Evolutionary conservation across 1,284 basidiomycete genomes (phyloP).

Genomic region (Stygiomarasmius scandens): DNA sequence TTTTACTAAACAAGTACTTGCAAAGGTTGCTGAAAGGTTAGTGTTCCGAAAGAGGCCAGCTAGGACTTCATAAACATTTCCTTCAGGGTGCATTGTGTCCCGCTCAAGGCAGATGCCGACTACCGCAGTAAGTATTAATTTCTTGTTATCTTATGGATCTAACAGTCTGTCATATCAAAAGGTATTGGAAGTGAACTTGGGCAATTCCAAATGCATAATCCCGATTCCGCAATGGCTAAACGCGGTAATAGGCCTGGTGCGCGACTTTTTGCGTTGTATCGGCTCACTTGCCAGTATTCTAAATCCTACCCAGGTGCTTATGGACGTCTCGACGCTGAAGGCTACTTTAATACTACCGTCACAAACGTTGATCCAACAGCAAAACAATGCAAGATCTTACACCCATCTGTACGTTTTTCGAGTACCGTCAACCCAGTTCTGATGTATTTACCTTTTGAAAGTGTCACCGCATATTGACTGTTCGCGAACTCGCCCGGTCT

Average conservation of each 20-base stretch:
- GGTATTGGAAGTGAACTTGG: slow-evolving; percentile 39
- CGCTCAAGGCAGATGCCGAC: slow-evolving; percentile 59
- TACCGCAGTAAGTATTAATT: slow-evolving; percentile 49
- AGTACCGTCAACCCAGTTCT: slow-evolving; percentile 18
- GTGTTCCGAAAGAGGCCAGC: no score
- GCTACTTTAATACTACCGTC: slow-evolving; percentile 68
- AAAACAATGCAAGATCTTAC: slow-evolving; percentile 68
- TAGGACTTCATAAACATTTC: neutral
- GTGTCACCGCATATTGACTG: slow-evolving; percentile 67
- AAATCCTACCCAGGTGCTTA: slow-evolving; percentile 50
- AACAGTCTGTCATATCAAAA: slow-evolving; percentile 16
- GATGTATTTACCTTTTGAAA: slow-evolving; percentile 28
- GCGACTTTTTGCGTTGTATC: neutral
- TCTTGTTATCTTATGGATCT: neutral
- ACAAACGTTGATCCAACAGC: slow-evolving; percentile 76
- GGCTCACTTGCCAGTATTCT: neutral
- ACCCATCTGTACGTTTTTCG: slow-evolving; percentile 55
- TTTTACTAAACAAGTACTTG: slow-evolving; percentile 7
- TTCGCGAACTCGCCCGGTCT: slow-evolving; percentile 73
- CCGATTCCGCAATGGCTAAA: slow-evolving; percentile 55
- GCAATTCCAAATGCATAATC: slow-evolving; percentile 60
- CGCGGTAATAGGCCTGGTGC: slow-evolving; percentile 52
- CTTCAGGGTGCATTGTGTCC: slow-evolving; percentile 21
- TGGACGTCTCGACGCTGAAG: slow-evolving; percentile 54
- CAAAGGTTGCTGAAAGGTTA: slow-evolving; percentile 6